A percentile compares a stretch with the other conserved stretches of the same genome.
Conservation (phyloP, 2,329 filamentous ascomycete genomes). For the Plenodomus biglobosus region DNA sequence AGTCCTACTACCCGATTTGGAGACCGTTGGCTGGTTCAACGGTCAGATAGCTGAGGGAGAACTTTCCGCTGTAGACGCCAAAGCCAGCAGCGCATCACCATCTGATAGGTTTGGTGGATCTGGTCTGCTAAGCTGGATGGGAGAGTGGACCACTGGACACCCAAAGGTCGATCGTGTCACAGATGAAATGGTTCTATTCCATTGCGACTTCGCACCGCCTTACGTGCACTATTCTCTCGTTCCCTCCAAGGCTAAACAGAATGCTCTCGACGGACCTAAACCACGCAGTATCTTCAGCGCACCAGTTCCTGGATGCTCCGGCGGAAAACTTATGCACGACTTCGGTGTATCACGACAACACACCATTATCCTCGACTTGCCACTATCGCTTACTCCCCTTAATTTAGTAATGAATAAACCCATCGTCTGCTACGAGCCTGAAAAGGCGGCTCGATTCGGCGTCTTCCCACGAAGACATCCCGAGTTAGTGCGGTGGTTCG, state of each 20-base stretch:
- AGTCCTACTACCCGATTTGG: conserved; percentile 62
- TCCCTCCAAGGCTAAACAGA: conserved; percentile 34
- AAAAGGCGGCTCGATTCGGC: conserved; percentile 63
- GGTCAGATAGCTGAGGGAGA: conserved; percentile 59
- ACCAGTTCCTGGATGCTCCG: conserved; percentile 61
- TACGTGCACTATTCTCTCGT: conserved; percentile 68
- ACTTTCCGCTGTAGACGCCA: conserved; percentile 27
- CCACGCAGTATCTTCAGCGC: conserved; percentile 50
- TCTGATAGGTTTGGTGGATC: conserved; percentile 54
- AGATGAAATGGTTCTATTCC: conserved; percentile 67
- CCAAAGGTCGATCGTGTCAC: conserved; percentile 67
- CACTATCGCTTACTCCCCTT: conserved; percentile 64
- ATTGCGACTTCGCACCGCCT: conserved; percentile 65
- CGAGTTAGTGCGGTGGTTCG: conserved; percentile 63
- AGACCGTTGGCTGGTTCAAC: conserved; percentile 72
- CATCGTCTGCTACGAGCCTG: conserved; percentile 62
- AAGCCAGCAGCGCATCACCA: conserved; percentile 14
- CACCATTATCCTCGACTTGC: conserved; percentile 70
- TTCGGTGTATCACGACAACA: conserved; percentile 66
- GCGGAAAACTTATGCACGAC: conserved; percentile 75
- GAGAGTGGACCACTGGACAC: conserved; percentile 71
- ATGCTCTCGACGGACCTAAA: not conserved
- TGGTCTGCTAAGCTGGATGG: conserved; percentile 62
- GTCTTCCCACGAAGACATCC: conserved; percentile 66
- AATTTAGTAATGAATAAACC: conserved; percentile 61